Base-by-base conservation (phyloP, 495 filamentous ascomycete species). In the Lindgomyces ingoldianus region DNA sequence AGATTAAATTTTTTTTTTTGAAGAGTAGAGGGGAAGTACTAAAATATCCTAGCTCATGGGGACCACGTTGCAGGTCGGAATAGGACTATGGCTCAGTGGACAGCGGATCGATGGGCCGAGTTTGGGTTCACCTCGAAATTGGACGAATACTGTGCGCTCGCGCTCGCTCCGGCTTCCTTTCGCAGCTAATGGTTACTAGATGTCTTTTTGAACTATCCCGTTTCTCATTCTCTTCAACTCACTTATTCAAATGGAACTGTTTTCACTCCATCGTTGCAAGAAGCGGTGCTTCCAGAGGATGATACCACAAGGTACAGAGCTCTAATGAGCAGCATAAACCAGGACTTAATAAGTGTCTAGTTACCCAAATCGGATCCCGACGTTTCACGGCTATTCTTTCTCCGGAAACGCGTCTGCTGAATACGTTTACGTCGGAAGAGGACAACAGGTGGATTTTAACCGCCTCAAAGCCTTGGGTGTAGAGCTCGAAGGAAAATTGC, bases 401-500 rank as follows among this genome's bases (percentile, higher is more conserved):
- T 62, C 62, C 26, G 74, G 74, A 39, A 68, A 73, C 45, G 72
- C 67, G 4, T 70, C 68, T 8, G 72, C 69, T 0, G 63, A 74
- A 57, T 73, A 69, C 41, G 73, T 75, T 14, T 75, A 75, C 46
- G 71, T 73, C 25, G 69, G 67, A 26, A 57, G 63, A 22, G 74
- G 73, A 3, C 65, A 70, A 39, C 48, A 69, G 42, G 71, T 67
- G 4, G 74, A 75, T 53, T 75, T 74, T 41, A 55, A 72, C 14
- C 46, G 64, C 19, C 63, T 75, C 1, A 33, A 60, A 16, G 63
- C 62, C 1, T 49, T 70, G 0, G 72, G 72, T 4, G 69, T 75
- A 11, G 49, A 67, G 29, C 58, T 74, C 16, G 72, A 74, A 47
- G 73, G 48, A 75, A 74, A 50, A 75, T 75, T 45, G 73, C 73